Percentiles rank a stretch among this genome's conserved stretches.
Evolutionary conservation across 2,329 filamentous ascomycete genomes (phyloP).

Genomic region (Colletotrichum sp.): DNA sequence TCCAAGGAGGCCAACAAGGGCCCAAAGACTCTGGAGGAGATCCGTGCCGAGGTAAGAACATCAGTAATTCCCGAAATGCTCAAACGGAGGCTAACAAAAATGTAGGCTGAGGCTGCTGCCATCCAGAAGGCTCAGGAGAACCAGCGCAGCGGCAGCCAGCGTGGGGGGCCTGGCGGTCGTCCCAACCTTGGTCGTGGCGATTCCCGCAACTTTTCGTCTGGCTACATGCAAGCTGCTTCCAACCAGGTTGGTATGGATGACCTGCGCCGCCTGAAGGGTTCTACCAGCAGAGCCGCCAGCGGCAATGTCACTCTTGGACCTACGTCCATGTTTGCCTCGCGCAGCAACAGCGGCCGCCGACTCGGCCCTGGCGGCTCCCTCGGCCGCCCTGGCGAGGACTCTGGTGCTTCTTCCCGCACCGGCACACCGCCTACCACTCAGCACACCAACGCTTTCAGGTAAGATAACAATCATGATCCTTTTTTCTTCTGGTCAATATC

Average conservation of each 20-base stretch:
- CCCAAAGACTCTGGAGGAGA: conserved; percentile 93
- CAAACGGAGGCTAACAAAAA: conserved; percentile 27
- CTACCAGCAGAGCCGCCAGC: conserved; percentile 63
- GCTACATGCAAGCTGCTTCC: conserved; percentile 74
- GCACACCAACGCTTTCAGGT: conserved; percentile 94
- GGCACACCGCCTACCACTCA: conserved; percentile 81
- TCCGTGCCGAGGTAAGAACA: conserved; percentile 74
- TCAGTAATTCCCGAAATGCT: too few species aligned
- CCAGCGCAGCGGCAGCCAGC: conserved; percentile 59
- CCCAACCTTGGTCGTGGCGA: conserved; percentile 82
- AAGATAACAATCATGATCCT: conserved; percentile 40
- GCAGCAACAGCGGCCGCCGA: conserved; percentile 87
- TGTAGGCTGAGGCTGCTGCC: conserved; percentile 71
- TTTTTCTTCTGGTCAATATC: background rate
- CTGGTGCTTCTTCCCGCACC: conserved; percentile 84
- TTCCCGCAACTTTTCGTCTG: conserved; percentile 79
- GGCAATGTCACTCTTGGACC: conserved; percentile 76
- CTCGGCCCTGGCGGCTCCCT: conserved; percentile 78
- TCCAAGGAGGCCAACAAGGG: conserved; percentile 93
- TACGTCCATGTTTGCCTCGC: conserved; percentile 84
- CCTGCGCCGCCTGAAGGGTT: conserved; percentile 78
- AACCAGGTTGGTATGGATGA: conserved; percentile 94
- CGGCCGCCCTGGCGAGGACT: conserved; percentile 80
- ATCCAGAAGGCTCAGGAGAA: conserved; percentile 82
- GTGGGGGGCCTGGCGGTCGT: conserved; percentile 73